Evolutionary conservation across 1,284 basidiomycete species (phyloP).

Genomic region (Leccinum discolor): DNA sequence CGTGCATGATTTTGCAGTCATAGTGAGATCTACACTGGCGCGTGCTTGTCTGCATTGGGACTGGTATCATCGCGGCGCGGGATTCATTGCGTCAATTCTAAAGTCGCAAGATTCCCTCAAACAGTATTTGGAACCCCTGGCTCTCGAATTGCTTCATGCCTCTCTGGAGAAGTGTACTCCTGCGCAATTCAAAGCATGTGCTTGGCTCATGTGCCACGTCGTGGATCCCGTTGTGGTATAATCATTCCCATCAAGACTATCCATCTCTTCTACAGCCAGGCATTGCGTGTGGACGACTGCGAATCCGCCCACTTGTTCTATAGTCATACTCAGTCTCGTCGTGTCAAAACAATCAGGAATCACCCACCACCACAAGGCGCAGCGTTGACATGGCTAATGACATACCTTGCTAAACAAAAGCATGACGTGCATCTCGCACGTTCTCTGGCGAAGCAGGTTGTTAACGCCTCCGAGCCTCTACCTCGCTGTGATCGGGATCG

Average conservation of each 20-base stretch:
- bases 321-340: slow-evolving; percentile 37
- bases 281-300: slow-evolving; percentile 29
- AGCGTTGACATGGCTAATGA: slow-evolving; percentile 52
- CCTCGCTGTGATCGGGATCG: slow-evolving; percentile 43
- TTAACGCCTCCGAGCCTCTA: slow-evolving; percentile 40
- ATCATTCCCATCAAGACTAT: slow-evolving; percentile 43
- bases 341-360: slow-evolving; percentile 29
- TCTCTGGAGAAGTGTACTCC: slow-evolving; percentile 36
- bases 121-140: slow-evolving; percentile 22
- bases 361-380: slow-evolving; percentile 52
- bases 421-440: slow-evolving; percentile 42
- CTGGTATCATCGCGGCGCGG: slow-evolving; percentile 43
- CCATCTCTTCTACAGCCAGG: slow-evolving; percentile 45
- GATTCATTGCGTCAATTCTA: slow-evolving; percentile 38
- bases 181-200: slow-evolving; percentile 30
- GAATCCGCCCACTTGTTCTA: slow-evolving; percentile 43
- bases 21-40: slow-evolving; percentile 46
- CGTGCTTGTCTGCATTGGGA: slow-evolving; percentile 52
- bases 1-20: slow-evolving; percentile 39
- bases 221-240: slow-evolving; percentile 21
- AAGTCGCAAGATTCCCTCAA: slow-evolving; percentile 31
- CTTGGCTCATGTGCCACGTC: slow-evolving; percentile 33
- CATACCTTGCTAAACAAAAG: slow-evolving; percentile 38
- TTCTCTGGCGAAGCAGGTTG: slow-evolving; percentile 48
- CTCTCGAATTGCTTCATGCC: slow-evolving; percentile 38